Percentiles rank a stretch among this genome's conserved stretches.
Evolutionary conservation across 2,329 filamentous ascomycete genomes (phyloP).

Genomic region (Fusarium multiceps): DNA sequence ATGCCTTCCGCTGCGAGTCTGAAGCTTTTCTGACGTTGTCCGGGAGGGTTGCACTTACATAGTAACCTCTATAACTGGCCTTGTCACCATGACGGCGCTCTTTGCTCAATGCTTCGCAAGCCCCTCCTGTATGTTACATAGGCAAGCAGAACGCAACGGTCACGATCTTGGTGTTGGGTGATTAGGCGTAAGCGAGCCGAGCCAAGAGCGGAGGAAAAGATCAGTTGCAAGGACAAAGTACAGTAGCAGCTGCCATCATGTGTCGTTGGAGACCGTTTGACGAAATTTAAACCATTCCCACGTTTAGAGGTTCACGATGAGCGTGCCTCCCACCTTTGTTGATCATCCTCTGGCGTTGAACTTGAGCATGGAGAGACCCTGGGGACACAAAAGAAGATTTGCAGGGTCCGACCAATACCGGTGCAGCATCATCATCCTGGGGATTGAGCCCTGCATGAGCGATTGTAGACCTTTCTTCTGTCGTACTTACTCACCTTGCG

Average conservation of each 20-base stretch:
- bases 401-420: slow-evolving; percentile 29
- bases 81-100: slow-evolving; percentile 38
- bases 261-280: not conserved
- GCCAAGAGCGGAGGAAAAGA: slow-evolving; percentile 8
- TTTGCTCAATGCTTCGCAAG: slow-evolving; percentile 28
- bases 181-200: slow-evolving; percentile 5
- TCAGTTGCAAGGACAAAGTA: not conserved
- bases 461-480: slow-evolving; percentile 15
- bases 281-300: not conserved
- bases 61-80: not conserved
- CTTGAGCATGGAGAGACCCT: slow-evolving; percentile 10
- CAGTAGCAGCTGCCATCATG: not conserved
- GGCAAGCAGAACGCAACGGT: not conserved
- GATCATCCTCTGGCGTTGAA: slow-evolving; percentile 7
- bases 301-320: slow-evolving; percentile 4
- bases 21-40: slow-evolving; percentile 7
- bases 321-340: not conserved
- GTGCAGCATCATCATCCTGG: slow-evolving; percentile 9
- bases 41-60: not conserved
- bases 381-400: slow-evolving; percentile 24
- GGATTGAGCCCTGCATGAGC: slow-evolving; percentile 37
- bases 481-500: slow-evolving; percentile 17
- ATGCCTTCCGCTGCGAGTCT: not conserved
- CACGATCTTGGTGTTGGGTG: slow-evolving; percentile 5
- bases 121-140: slow-evolving; percentile 11